phyloP scores from a whole-genome alignment of 139 green algal genomes.

The Asterochloris sp. region DNA sequence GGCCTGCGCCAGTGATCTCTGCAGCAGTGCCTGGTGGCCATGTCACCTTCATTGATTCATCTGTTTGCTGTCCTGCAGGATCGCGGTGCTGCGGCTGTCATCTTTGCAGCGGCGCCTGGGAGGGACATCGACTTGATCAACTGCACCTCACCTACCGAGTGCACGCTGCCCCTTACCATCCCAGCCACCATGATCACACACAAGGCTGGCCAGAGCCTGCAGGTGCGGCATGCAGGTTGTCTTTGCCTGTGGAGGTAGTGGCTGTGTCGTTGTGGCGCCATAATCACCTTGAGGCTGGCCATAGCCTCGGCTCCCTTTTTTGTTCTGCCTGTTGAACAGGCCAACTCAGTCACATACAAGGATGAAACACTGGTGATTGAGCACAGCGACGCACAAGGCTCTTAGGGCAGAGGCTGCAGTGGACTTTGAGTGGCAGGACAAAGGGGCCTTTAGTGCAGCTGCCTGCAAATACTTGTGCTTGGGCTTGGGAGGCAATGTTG shows the following conservation, averaged over 20 bases:
- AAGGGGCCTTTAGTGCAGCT: too few relatives aligned
- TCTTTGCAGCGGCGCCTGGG: constrained; percentile 16
- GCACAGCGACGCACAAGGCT: too few relatives aligned
- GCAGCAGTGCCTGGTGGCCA: not conserved
- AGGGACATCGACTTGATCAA: constrained; percentile 14
- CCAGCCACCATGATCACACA: constrained; percentile 25
- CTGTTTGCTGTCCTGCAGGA: not conserved
- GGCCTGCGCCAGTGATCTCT: not conserved
- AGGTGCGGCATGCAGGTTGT: not conserved
- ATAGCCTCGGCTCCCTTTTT: not conserved
- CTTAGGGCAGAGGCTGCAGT: too few relatives aligned
- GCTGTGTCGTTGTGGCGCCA: not conserved
- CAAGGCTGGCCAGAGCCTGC: constrained; percentile 1
- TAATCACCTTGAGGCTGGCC: not conserved
- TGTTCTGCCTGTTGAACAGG: not conserved
- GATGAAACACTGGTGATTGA: too few relatives aligned
- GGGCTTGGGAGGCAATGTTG: too few relatives aligned
- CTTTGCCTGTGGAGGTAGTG: not conserved
- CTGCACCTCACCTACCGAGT: constrained; percentile 21
- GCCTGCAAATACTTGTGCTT: too few relatives aligned
- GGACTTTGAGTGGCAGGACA: too few relatives aligned
- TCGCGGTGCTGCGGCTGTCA: constrained; percentile 4
- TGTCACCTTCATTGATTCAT: not conserved
- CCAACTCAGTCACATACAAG: not conserved
- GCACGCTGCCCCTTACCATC: constrained; percentile 3